phyloP scores from a whole-genome alignment of 345 rosid species.

The Acer saccharum region DNA sequence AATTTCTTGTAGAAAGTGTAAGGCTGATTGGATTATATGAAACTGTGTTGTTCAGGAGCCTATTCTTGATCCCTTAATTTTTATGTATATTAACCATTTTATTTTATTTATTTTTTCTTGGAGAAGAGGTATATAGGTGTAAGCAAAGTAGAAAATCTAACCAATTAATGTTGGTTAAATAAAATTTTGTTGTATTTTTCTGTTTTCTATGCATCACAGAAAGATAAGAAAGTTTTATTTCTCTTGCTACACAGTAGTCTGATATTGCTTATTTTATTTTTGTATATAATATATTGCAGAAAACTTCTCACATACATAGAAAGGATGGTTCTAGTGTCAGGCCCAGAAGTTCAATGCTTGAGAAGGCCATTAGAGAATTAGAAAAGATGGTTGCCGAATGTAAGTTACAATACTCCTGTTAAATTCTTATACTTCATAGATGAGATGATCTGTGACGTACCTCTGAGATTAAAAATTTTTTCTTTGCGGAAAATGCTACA shows the following conservation, averaged over 20 bases:
- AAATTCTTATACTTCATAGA: constrained; percentile 9
- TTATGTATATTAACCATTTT: neutral
- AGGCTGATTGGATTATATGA: neutral
- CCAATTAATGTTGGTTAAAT: neutral
- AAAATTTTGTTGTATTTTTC: neutral
- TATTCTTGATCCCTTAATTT: neutral
- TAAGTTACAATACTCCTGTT: constrained; percentile 39
- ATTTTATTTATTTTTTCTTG: neutral
- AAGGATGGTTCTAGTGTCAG: constrained; percentile 60
- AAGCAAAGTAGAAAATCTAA: neutral
- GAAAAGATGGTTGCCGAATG: constrained; percentile 92
- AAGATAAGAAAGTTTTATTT: constrained; percentile 1
- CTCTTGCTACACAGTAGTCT: neutral
- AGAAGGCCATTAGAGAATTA: constrained; percentile 86
- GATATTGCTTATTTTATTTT: constrained; percentile 27
- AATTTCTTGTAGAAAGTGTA: neutral
- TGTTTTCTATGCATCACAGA: neutral
- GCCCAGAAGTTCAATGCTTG: constrained; percentile 71
- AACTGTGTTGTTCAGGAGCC: neutral
- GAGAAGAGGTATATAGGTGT: neutral
- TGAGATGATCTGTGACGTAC: constrained; percentile 1
- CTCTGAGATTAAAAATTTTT: neutral
- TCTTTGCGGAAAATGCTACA: constrained; percentile 37
- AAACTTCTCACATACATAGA: constrained; percentile 46
- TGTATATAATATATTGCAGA: constrained; percentile 40